Conservation (phyloP, 352 stramenopile genomes). For the Globisporangium lucens region DNA sequence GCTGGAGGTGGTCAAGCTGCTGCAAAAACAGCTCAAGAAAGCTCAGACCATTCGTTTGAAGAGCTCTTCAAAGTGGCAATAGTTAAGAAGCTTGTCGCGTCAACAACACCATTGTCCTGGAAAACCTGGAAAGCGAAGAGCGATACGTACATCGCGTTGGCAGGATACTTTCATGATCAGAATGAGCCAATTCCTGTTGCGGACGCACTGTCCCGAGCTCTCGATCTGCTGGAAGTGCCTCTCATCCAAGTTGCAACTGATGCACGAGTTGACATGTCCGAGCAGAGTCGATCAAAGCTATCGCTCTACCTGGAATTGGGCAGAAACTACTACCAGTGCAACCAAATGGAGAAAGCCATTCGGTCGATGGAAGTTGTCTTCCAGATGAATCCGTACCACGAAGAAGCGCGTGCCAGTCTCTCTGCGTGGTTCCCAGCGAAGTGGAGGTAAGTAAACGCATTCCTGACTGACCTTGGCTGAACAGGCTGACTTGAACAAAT, state of each 20-base stretch:
- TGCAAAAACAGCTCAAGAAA: constrained; percentile 22
- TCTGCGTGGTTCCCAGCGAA: constrained; percentile 63
- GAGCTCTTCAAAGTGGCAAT: constrained; percentile 36
- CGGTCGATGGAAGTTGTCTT: constrained; percentile 67
- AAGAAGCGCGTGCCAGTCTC: constrained; percentile 53
- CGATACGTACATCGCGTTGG: constrained; percentile 46
- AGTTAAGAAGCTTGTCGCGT: constrained; percentile 4
- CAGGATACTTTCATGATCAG: constrained; percentile 43
- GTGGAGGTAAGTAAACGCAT: constrained; percentile 46
- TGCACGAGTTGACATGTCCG: constrained; percentile 11
- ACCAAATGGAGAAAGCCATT: constrained; percentile 78
- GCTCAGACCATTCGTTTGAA: constrained; percentile 42
- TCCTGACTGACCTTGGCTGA: not conserved
- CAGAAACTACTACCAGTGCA: constrained; percentile 64
- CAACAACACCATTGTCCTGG: constrained; percentile 20
- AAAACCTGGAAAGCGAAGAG: constrained; percentile 36
- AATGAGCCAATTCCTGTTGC: constrained; percentile 45
- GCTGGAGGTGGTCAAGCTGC: constrained; percentile 9
- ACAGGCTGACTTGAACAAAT: not conserved
- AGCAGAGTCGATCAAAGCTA: constrained; percentile 29
- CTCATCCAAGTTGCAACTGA: not conserved
- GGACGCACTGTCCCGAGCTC: constrained; percentile 46
- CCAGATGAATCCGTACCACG: constrained; percentile 48
- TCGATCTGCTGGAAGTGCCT: constrained; percentile 43
- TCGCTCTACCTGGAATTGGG: constrained; percentile 55